Conservation (phyloP, 371 early-diverging fungal genomes). For the Circinella minor region DNA sequence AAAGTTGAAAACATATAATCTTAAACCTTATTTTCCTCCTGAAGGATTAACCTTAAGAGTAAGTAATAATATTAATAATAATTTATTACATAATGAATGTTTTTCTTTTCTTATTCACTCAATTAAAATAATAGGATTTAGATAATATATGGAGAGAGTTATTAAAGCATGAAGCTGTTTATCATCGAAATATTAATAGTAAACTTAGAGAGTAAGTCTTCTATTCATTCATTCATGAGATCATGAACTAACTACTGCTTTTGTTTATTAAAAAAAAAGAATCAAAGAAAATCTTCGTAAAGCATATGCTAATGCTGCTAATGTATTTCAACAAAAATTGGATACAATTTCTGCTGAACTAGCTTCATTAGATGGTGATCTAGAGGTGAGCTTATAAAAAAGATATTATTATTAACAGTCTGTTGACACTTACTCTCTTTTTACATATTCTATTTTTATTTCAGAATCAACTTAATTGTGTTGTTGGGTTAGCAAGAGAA, state of each 20-base stretch:
- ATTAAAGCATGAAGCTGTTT: constrained; percentile 73
- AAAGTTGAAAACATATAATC: constrained; percentile 91
- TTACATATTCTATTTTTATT: too few species aligned
- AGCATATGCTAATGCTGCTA: constrained; percentile 81
- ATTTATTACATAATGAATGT: too few species aligned
- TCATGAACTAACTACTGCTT: neutral
- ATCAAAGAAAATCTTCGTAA: constrained; percentile 78
- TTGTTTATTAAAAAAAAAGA: constrained; percentile 31
- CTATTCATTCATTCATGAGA: too few species aligned
- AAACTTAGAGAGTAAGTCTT: constrained; percentile 76
- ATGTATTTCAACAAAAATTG: constrained; percentile 69
- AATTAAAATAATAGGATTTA: constrained; percentile 63
- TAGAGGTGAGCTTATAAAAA: constrained; percentile 53
- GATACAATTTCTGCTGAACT: constrained; percentile 71
- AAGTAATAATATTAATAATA: neutral
- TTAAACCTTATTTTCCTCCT: constrained; percentile 85
- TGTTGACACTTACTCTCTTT: too few species aligned
- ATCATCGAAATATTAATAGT: constrained; percentile 79
- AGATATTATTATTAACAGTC: too few species aligned
- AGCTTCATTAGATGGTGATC: constrained; percentile 71
- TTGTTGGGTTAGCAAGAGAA: constrained; percentile 55
- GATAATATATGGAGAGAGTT: constrained; percentile 79
- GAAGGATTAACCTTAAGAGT: constrained; percentile 57
- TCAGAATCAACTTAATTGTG: constrained; percentile 72
- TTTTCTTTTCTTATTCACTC: too few species aligned